phyloP scores from a whole-genome alignment of 768 basidiomycete species.

The Podaxis sp. region DNA sequence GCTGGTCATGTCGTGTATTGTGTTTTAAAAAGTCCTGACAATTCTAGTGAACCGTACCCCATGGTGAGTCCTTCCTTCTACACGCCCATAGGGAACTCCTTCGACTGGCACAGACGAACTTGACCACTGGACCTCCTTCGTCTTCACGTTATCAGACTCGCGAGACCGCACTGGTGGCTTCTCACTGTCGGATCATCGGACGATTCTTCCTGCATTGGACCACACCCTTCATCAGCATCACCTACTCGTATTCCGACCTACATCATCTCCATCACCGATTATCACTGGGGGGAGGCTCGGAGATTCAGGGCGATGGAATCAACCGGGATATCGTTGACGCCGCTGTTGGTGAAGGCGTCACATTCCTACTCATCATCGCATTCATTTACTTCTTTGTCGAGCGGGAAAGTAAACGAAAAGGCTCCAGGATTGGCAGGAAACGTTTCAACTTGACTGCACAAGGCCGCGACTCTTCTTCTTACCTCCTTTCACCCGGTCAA shows the following conservation, averaged over 20 bases:
- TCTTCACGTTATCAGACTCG: conserved; percentile 23
- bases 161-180: conserved; percentile 21
- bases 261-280: not conserved
- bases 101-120: conserved; percentile 21
- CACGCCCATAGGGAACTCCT: conserved; percentile 18
- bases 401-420: conserved; percentile 7
- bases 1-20: not conserved
- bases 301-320: not conserved
- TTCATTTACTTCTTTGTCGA: conserved; percentile 13
- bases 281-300: not conserved
- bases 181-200: conserved; percentile 17
- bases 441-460: conserved; percentile 8
- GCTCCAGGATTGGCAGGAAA: not conserved
- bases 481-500: conserved; percentile 10
- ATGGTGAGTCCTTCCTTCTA: conserved; percentile 19
- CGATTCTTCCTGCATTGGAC: conserved; percentile 22
- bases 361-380: conserved; percentile 8
- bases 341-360: conserved; percentile 13
- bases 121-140: conserved; percentile 22
- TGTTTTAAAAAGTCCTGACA: not conserved
- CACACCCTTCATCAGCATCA: not conserved
- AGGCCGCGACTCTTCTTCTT: not conserved
- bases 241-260: conserved; percentile 5
- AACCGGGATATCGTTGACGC: conserved; percentile 14
- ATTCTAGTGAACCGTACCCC: conserved; percentile 18